Evolutionary conservation across 129 eudicot genomes (phyloP).

Genomic region (Cynara cardunculus): DNA sequence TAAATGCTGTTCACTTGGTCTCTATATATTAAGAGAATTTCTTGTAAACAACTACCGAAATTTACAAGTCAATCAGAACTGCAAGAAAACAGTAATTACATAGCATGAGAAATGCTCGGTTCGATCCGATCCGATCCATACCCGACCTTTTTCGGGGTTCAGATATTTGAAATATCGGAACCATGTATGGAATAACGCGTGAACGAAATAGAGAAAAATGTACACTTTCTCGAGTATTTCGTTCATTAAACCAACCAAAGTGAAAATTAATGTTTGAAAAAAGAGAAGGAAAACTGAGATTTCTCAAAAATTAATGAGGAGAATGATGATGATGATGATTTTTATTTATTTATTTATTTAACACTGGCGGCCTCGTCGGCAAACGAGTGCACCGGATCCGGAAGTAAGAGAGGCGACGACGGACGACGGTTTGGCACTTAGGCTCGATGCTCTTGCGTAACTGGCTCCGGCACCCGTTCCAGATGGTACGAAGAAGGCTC

Average conservation of each 20-base stretch:
- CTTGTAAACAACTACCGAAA: constrained; percentile 16
- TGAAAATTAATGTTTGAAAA: constrained; percentile 20
- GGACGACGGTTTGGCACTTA: constrained; percentile 86
- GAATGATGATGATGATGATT: constrained; percentile 23
- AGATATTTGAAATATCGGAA: constrained; percentile 35
- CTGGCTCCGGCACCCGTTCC: constrained; percentile 79
- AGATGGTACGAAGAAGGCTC: constrained; percentile 81
- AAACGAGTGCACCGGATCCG: constrained; percentile 70
- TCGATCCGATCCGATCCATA: constrained; percentile 8
- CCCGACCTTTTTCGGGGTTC: constrained; percentile 28
- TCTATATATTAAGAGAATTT: constrained; percentile 20
- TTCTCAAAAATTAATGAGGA: constrained; percentile 21
- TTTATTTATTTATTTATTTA: constrained; percentile 21
- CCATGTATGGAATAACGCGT: constrained; percentile 28
- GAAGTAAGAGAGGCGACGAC: constrained; percentile 76
- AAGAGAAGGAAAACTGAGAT: constrained; percentile 19
- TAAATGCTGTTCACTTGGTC: constrained; percentile 22
- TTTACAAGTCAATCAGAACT: constrained; percentile 20
- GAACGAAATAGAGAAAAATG: constrained; percentile 24
- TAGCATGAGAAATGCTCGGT: constrained; percentile 12
- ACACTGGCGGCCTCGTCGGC: constrained; percentile 68
- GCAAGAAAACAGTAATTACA: constrained; percentile 36
- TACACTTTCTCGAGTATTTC: constrained; percentile 42
- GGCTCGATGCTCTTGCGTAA: constrained; percentile 87
- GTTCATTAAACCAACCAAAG: constrained; percentile 16